Evolutionary conservation across 352 stramenopile genomes (phyloP).

Genomic region (Phytophthora lateralis): DNA sequence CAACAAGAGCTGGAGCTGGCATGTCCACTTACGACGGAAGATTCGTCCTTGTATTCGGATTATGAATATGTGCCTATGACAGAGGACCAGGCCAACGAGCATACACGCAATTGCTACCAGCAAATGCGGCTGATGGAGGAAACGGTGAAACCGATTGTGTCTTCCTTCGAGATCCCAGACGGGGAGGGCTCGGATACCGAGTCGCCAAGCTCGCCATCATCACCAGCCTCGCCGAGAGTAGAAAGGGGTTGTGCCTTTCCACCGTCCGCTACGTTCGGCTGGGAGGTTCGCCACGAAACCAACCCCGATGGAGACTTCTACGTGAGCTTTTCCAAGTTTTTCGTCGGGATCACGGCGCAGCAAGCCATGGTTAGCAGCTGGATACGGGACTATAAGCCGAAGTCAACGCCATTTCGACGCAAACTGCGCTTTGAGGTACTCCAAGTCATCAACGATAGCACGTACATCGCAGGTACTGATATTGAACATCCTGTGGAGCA

Average conservation of each 20-base stretch:
- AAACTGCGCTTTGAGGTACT: conserved; percentile 50
- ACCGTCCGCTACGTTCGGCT: conserved; percentile 57
- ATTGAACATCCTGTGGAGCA: conserved; percentile 56
- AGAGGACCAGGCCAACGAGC: conserved; percentile 52
- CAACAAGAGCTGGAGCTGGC: conserved; percentile 54
- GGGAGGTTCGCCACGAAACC: conserved; percentile 51
- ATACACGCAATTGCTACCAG: conserved; percentile 63
- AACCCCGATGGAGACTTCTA: conserved; percentile 49
- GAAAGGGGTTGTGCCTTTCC: conserved; percentile 40
- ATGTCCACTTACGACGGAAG: conserved; percentile 38
- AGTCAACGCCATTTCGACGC: conserved; percentile 38
- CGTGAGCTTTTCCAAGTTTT: conserved; percentile 59
- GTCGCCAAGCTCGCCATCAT: conserved; percentile 18
- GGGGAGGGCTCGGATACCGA: conserved; percentile 28
- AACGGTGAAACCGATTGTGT: conserved; percentile 44
- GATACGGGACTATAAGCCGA: conserved; percentile 33
- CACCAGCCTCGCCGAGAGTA: conserved; percentile 4
- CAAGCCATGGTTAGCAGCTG: conserved; percentile 52
- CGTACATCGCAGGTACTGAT: conserved; percentile 48
- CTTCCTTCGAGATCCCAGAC: conserved; percentile 35
- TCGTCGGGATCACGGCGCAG: conserved; percentile 41
- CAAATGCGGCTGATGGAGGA: conserved; percentile 58
- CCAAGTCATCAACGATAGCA: conserved; percentile 57
- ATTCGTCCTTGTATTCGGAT: conserved; percentile 38
- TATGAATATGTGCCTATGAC: conserved; percentile 63